Percentiles rank a stretch among this genome's conserved stretches.
Evolutionary conservation across 768 basidiomycete species (phyloP).

Genomic region (Podaxis sp.): DNA sequence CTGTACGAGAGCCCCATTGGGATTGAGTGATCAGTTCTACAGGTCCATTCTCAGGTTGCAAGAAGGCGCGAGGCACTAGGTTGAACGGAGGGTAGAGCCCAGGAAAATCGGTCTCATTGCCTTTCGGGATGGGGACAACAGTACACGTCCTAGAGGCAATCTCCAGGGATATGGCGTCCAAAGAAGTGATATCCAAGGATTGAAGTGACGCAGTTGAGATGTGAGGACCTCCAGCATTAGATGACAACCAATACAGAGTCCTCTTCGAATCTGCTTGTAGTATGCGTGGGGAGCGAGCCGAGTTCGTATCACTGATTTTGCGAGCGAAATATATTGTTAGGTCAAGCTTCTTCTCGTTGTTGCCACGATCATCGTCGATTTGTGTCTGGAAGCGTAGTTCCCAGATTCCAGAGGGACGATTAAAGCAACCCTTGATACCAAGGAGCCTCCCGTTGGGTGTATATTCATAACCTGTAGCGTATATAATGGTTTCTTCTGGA

Average conservation of each 20-base stretch:
- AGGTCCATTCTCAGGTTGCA: constrained; percentile 12
- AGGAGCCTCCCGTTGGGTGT: constrained; percentile 57
- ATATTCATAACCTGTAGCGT: constrained; percentile 63
- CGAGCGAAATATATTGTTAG: constrained; percentile 21
- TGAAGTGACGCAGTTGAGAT: constrained; percentile 54
- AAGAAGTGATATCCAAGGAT: constrained; percentile 34
- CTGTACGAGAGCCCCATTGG: constrained; percentile 53
- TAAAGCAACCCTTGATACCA: constrained; percentile 60
- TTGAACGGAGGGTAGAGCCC: constrained; percentile 59
- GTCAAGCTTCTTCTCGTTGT: constrained; percentile 12
- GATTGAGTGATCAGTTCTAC: constrained; percentile 45
- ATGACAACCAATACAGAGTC: constrained; percentile 54
- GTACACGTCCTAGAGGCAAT: constrained; percentile 17
- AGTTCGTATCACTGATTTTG: constrained; percentile 45
- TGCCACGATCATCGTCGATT: not conserved
- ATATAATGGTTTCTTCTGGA: constrained; percentile 35
- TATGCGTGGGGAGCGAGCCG: constrained; percentile 62
- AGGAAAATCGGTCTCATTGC: constrained; percentile 48
- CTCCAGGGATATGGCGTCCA: constrained; percentile 5
- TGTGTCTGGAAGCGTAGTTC: constrained; percentile 31
- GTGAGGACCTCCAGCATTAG: constrained; percentile 58
- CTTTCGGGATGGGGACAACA: constrained; percentile 43
- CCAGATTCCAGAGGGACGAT: constrained; percentile 61
- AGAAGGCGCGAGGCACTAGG: constrained; percentile 39
- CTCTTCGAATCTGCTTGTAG: constrained; percentile 24